Percentiles rank a stretch among this genome's conserved stretches.
These are phyloP conservation scores for Xylaria sp. DNA, from an alignment of 2,329 filamentous ascomycete species.

Conservation along the genomic window DNA sequence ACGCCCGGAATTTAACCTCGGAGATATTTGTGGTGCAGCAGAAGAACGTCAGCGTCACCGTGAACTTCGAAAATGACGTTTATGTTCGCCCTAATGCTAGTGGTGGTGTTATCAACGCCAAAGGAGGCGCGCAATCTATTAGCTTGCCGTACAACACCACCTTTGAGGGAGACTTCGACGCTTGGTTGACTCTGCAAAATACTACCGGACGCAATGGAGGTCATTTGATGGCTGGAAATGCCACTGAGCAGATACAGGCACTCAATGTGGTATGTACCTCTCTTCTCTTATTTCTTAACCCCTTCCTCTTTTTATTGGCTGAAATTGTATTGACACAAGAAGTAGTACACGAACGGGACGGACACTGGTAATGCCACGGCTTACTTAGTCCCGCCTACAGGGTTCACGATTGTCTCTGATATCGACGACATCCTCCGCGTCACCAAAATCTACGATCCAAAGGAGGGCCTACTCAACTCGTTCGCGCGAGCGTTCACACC, in stretches of 20 bases:
- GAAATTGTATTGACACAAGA: neutral
- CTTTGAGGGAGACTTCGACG: slow-evolving; percentile 76
- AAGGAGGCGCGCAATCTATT: slow-evolving; percentile 71
- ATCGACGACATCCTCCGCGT: slow-evolving; percentile 85
- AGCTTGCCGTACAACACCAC: slow-evolving; percentile 75
- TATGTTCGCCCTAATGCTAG: slow-evolving; percentile 63
- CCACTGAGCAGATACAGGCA: slow-evolving; percentile 72
- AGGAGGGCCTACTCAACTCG: slow-evolving; percentile 79
- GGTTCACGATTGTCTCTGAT: slow-evolving; percentile 79
- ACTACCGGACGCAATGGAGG: slow-evolving; percentile 61
- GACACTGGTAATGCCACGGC: slow-evolving; percentile 78
- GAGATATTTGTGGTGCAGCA: slow-evolving; percentile 83
- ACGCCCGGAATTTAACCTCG: slow-evolving; percentile 78
- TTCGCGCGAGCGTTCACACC: slow-evolving; percentile 76
- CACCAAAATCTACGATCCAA: slow-evolving; percentile 82
- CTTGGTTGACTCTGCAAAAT: slow-evolving; percentile 72
- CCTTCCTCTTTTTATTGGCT: neutral
- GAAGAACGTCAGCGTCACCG: slow-evolving; percentile 68
- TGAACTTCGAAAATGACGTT: slow-evolving; percentile 64
- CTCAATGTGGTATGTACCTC: slow-evolving; percentile 63
- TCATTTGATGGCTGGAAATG: slow-evolving; percentile 70
- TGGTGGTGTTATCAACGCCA: slow-evolving; percentile 62
- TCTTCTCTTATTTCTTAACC: neutral
- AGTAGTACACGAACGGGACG: slow-evolving; percentile 69
- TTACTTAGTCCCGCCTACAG: slow-evolving; percentile 77